Percentiles rank a stretch among this genome's conserved stretches.
Conservation (phyloP, 2,329 filamentous ascomycete species). For the Fusarium haematococcum region DNA sequence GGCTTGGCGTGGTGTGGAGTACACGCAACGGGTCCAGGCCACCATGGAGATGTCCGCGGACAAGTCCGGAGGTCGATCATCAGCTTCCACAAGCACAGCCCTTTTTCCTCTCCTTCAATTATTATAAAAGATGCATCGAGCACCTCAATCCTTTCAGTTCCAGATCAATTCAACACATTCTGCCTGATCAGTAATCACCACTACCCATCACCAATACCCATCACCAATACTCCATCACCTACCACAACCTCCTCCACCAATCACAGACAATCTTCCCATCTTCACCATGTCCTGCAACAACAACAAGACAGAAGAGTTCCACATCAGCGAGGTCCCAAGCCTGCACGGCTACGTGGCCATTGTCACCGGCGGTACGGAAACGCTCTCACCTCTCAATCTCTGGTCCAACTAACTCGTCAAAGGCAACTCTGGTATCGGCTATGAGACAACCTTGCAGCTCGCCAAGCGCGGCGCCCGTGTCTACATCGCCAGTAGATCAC, state of each 20-base stretch:
- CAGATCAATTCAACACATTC: neutral
- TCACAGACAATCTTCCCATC: neutral
- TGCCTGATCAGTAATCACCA: neutral
- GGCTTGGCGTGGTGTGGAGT: neutral
- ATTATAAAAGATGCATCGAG: neutral
- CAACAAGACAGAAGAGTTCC: slow-evolving; percentile 16
- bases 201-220: neutral
- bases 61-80: slow-evolving; percentile 3
- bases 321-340: slow-evolving; percentile 33
- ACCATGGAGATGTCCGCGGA: slow-evolving; percentile 35
- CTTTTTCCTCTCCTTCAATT: neutral
- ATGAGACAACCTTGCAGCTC: slow-evolving; percentile 37
- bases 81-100: neutral
- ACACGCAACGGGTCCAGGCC: neutral
- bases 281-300: slow-evolving; percentile 13
- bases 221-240: accelerated
- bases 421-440: slow-evolving; percentile 42
- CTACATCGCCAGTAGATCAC: slow-evolving; percentile 39
- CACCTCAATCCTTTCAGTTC: neutral
- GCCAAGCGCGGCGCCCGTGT: slow-evolving; percentile 34
- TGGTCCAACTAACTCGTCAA: accelerated
- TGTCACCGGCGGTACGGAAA: slow-evolving; percentile 36
- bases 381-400: accelerated
- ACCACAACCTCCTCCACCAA: too few relatives aligned
- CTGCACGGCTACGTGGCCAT: slow-evolving; percentile 37